A percentile compares a stretch with the other conserved stretches of the same genome.
These are phyloP conservation scores for Neurospora sp. DNA, from an alignment of 495 filamentous ascomycete genomes.

Conservation along the genomic window DNA sequence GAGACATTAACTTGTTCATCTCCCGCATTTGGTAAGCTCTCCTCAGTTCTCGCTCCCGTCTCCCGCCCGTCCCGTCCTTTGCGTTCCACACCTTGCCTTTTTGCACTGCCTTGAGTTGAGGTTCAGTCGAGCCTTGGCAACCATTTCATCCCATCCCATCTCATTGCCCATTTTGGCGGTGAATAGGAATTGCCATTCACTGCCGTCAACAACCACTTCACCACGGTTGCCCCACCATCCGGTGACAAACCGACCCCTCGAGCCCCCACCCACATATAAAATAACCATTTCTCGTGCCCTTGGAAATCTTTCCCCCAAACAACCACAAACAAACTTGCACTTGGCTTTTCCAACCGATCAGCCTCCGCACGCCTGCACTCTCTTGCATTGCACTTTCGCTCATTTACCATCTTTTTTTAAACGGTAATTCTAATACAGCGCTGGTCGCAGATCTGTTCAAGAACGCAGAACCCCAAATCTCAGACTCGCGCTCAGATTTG, in stretches of 20 bases:
- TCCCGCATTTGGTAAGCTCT: constrained; percentile 69
- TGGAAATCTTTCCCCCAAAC: background rate
- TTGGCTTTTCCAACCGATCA: background rate
- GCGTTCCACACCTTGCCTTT: background rate
- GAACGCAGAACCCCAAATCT: constrained; percentile 1
- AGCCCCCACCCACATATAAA: background rate
- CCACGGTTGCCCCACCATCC: background rate
- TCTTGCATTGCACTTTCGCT: background rate
- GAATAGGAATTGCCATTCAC: background rate
- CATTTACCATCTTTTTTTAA: background rate
- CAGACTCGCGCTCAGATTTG: constrained; percentile 11
- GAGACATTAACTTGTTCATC: constrained; percentile 99
- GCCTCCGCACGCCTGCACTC: background rate
- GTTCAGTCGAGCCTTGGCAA: background rate
- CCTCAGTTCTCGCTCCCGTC: constrained; percentile 1
- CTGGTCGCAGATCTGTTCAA: constrained; percentile 14
- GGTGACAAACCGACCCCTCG: background rate
- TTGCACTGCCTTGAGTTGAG: background rate
- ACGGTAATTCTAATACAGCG: constrained; percentile 5
- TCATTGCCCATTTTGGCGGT: background rate
- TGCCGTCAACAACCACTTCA: background rate
- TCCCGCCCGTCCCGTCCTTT: background rate
- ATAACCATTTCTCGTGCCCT: background rate
- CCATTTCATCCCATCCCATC: background rate
- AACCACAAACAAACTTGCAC: background rate